Evolutionary conservation across 139 green algal genomes (phyloP), one percentile per base, ranked within the genome.

Genomic region (Chlorella sorokiniana): DNA sequence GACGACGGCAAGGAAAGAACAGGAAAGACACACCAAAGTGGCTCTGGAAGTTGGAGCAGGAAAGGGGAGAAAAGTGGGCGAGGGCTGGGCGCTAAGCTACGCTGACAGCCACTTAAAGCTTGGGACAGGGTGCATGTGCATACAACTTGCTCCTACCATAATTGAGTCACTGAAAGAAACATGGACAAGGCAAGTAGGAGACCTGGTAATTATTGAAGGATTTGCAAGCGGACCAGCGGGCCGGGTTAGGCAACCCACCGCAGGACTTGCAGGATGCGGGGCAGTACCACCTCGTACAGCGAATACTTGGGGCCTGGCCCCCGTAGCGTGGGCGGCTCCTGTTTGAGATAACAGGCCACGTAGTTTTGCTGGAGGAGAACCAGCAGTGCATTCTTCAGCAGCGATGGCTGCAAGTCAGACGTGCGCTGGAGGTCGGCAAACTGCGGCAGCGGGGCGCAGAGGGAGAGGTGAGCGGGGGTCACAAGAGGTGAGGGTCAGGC

Each of bases 291-390:
- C 48, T 92, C 85, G 63, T 95, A 95, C 1, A 93, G 38, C 9
- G 81, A n/a, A 18, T 86, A 61, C n/a, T 80, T 71, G 4, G 87
- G 86, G n/a, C 79, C 62, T 6, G 85, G 71, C 11, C 79, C 81
- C 20, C 70, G 82, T n/a, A 78, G 61, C 11, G 54, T 80, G 38
- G 86, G 85, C 27, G 91, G 88, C 23, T 89, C 84, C 4, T 84
- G 70, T 73, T 93, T 85, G 11, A 89, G 68, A 75, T 90, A 92
- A 31, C 73, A 86, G 20, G 42, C 56, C 1, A 91, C 76, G 38
- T 76, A 93, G 82, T 94, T 95, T 65, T 95, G 92, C 85, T 95
- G 92, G 6, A 95, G 76, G 31, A 95, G 79, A 14, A 94, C 85
- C 67, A 95, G 78, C 65, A 95, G 75, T 25, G 88, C 86, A 45